These are phyloP conservation scores for Dionaea muscipula DNA, from an alignment of 179 eudicot genomes.

Conservation along the genomic window DNA sequence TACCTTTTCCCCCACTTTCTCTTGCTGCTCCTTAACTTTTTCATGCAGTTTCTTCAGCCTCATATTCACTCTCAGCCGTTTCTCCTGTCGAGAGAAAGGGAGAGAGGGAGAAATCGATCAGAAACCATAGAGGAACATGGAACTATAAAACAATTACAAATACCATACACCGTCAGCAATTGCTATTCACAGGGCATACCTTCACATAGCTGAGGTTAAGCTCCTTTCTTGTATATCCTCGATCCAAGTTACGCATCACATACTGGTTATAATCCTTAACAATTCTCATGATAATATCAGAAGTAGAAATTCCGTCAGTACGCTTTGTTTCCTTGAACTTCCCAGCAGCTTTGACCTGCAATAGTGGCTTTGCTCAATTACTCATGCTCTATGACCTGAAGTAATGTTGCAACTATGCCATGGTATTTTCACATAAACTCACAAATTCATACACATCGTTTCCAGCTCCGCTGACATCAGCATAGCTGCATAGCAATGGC, in stretches of 20 bases:
- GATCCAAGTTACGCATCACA: slow-evolving; percentile 89
- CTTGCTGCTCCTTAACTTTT: slow-evolving; percentile 87
- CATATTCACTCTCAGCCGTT: slow-evolving; percentile 77
- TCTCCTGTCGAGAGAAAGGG: slow-evolving; percentile 41
- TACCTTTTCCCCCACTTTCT: slow-evolving; percentile 55
- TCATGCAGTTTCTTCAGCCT: slow-evolving; percentile 63
- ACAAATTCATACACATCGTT: slow-evolving; percentile 93
- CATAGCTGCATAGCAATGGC: slow-evolving; percentile 40
- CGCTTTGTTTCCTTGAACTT: slow-evolving; percentile 73
- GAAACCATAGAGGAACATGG: not conserved
- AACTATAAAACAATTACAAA: not conserved
- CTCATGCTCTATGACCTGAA: not conserved
- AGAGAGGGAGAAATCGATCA: not conserved
- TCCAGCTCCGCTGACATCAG: slow-evolving; percentile 87
- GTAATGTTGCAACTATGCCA: not conserved
- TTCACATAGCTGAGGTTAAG: slow-evolving; percentile 85
- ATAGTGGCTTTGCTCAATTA: slow-evolving; percentile 11
- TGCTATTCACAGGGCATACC: slow-evolving; percentile 25
- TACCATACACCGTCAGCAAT: not conserved
- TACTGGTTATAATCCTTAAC: slow-evolving; percentile 86
- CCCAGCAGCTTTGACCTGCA: slow-evolving; percentile 74
- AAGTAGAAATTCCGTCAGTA: slow-evolving; percentile 92
- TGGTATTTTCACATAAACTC: slow-evolving; percentile 23
- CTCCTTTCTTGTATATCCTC: slow-evolving; percentile 90
- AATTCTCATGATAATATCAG: slow-evolving; percentile 87